A percentile compares a stretch with the other conserved stretches of the same genome.
Evolutionary conservation across 768 basidiomycete genomes (phyloP).

Genomic region (Suillus discolor): DNA sequence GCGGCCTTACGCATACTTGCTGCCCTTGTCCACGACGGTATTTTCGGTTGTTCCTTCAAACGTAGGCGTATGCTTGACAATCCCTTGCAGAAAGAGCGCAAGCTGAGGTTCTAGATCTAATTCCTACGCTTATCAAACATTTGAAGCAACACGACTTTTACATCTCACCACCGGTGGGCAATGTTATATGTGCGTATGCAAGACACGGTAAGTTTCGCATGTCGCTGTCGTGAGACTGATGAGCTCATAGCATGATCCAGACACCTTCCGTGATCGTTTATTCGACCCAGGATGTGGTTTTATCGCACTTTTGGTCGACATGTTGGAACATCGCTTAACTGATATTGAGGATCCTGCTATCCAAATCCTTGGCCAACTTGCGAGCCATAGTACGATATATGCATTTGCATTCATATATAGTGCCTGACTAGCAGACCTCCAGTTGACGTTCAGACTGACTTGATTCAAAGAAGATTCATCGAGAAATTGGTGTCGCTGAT

Average conservation of each 20-base stretch:
- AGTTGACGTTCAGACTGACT: conserved; percentile 5
- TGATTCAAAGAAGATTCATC: background rate
- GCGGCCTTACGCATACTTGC: conserved; percentile 9
- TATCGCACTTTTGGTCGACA: conserved; percentile 3
- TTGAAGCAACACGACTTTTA: conserved; percentile 10
- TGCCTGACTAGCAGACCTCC: background rate
- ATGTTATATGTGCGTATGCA: conserved; percentile 7
- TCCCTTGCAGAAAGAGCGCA: background rate
- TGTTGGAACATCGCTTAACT: conserved; percentile 11
- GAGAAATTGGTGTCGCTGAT: conserved; percentile 1
- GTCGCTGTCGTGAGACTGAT: background rate
- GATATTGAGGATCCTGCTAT: conserved; percentile 12
- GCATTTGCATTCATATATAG: background rate
- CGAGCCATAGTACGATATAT: background rate
- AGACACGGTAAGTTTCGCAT: background rate
- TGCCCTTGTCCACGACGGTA: conserved; percentile 10
- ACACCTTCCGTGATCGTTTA: background rate
- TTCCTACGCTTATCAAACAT: conserved; percentile 2
- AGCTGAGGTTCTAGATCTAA: background rate
- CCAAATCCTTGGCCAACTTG: conserved; percentile 8
- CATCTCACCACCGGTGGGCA: conserved; percentile 8
- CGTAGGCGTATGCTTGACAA: background rate
- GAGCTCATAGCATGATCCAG: background rate
- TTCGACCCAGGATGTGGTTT: background rate
- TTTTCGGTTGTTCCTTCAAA: background rate